A percentile compares a stretch with the other conserved stretches of the same genome.
Evolutionary conservation across 75 land plant genomes (phyloP).

Genomic region (Larix kaempferi): DNA sequence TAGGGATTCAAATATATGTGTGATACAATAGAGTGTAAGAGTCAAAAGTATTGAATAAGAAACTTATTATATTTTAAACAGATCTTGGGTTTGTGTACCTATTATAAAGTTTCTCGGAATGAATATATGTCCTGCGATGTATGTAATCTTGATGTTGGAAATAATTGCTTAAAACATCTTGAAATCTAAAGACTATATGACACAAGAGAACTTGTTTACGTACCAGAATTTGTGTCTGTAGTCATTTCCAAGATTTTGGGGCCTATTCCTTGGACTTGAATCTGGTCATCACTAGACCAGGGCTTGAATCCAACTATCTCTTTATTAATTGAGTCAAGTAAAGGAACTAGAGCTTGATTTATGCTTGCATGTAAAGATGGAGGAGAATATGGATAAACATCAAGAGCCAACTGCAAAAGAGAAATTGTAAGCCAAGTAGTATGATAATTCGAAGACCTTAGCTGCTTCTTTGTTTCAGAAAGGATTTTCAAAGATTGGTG

Average conservation of each 20-base stretch:
- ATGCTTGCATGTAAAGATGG: background rate
- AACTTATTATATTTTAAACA: too few relatives aligned
- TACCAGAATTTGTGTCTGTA: background rate
- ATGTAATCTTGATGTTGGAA: background rate
- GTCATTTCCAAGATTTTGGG: background rate
- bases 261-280: background rate
- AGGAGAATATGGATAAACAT: background rate
- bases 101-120: background rate
- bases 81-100: too few relatives aligned
- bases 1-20: background rate
- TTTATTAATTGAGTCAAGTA: background rate
- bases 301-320: background rate
- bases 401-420: conserved; percentile 27
- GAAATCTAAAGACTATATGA: background rate
- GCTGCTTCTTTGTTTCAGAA: conserved; percentile 33
- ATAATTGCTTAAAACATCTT: background rate
- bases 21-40: background rate
- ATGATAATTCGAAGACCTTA: conserved; percentile 26
- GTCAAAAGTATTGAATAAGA: too few relatives aligned
- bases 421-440: conserved; percentile 41
- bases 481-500: conserved; percentile 25
- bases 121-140: conserved; percentile 1
- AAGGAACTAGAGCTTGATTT: background rate
- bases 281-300: background rate
- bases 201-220: background rate